Evolutionary conservation across 139 green algal species (phyloP).

Genomic region (Trebouxia sp.): DNA sequence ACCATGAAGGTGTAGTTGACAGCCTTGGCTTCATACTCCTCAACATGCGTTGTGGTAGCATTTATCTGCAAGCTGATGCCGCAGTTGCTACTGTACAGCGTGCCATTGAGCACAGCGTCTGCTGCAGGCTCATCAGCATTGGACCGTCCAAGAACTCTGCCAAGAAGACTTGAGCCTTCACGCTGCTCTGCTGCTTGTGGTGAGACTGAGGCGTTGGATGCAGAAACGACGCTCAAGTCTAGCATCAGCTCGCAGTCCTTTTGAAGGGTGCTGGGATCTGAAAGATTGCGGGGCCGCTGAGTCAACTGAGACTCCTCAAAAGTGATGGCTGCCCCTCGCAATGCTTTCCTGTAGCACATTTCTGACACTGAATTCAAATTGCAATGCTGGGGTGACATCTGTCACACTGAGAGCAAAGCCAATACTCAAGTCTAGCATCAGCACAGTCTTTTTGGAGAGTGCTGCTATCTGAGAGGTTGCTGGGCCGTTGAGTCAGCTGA

Average conservation of each 20-base stretch:
- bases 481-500: background rate
- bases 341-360: background rate
- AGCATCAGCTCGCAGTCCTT: conserved; percentile 46
- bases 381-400: too few species aligned
- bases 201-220: background rate
- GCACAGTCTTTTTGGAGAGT: conserved; percentile 37
- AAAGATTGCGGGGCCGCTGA: background rate
- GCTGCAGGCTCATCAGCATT: background rate
- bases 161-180: background rate
- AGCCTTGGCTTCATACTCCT: conserved; percentile 74
- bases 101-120: conserved; percentile 52
- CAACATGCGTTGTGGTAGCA: conserved; percentile 55
- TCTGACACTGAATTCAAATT: too few species aligned
- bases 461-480: background rate
- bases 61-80: conserved; percentile 56
- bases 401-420: too few species aligned
- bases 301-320: background rate
- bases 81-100: conserved; percentile 56
- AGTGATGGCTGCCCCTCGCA: background rate
- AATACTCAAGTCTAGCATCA: conserved; percentile 39
- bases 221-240: conserved; percentile 28
- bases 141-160: too few species aligned
- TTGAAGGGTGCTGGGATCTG: background rate
- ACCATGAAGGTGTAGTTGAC: conserved; percentile 79
- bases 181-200: background rate